Evolutionary conservation across 1,284 basidiomycete genomes (phyloP).

Genomic region (Butyriboletus appendiculatus): DNA sequence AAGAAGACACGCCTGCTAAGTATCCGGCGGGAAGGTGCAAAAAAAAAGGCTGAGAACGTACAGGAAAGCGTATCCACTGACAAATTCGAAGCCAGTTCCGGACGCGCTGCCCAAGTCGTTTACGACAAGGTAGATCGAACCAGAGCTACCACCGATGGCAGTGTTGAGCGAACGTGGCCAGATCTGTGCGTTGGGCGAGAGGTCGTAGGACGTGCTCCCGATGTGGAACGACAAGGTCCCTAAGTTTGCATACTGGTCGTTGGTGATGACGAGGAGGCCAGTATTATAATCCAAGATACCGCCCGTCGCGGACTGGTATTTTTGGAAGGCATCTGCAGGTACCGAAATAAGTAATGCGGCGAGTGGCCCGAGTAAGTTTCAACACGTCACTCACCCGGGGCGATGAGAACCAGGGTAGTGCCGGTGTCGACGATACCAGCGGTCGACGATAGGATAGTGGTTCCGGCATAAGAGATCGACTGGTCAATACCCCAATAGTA

Average conservation of each 20-base stretch:
- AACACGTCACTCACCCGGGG: constrained; percentile 31
- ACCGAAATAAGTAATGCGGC: no score
- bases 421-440: constrained; percentile 39
- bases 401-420: constrained; percentile 45
- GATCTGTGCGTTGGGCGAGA: constrained; percentile 52
- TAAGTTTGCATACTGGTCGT: constrained; percentile 40
- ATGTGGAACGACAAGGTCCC: constrained; percentile 45
- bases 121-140: constrained; percentile 44
- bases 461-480: constrained; percentile 44
- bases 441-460: constrained; percentile 38
- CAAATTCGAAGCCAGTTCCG: not conserved
- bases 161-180: constrained; percentile 51
- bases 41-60: not conserved
- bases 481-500: constrained; percentile 58
- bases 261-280: constrained; percentile 44
- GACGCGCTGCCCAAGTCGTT: not conserved
- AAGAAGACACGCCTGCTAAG: not conserved
- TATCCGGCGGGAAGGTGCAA: not conserved
- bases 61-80: not conserved
- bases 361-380: no score
- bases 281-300: constrained; percentile 45
- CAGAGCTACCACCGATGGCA: constrained; percentile 40
- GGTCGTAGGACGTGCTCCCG: constrained; percentile 36
- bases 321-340: constrained; percentile 46
- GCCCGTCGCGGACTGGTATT: constrained; percentile 54